phyloP scores from a whole-genome alignment of 208 protist species.

The Leishmania mexicana region DNA sequence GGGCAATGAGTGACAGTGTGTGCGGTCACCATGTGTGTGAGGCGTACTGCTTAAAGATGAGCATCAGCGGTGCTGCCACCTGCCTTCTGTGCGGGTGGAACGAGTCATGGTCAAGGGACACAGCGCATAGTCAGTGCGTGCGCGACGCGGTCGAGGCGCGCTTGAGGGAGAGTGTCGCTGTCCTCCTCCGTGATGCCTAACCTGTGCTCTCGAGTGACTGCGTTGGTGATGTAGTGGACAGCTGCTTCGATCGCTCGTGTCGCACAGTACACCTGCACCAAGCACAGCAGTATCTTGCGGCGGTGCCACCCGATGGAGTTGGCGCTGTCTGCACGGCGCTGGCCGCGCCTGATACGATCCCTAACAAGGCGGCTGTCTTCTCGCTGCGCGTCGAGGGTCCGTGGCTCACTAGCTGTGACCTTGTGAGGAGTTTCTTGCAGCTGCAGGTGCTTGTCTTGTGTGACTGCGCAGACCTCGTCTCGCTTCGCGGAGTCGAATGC shows the following conservation, averaged over 20 bases:
- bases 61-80: background rate
- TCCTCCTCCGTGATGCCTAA: background rate
- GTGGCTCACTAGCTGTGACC: background rate
- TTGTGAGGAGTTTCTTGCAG: background rate
- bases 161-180: background rate
- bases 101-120: background rate
- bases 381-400: background rate
- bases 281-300: background rate
- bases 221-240: background rate
- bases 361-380: background rate
- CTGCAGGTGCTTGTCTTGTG: background rate
- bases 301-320: background rate
- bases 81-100: background rate
- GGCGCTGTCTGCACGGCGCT: background rate
- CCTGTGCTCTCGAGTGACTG: background rate
- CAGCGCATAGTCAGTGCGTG: background rate
- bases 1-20: background rate
- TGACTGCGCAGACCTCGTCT: background rate
- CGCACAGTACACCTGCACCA: background rate
- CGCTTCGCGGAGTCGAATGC: background rate
- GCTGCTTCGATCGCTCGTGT: background rate
- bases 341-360: background rate
- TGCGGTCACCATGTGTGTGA: background rate
- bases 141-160: background rate
- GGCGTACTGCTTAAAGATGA: conserved; percentile 2